Base-by-base conservation (phyloP, 2,329 filamentous ascomycete species). In the Fusarium pseudonygamai region DNA sequence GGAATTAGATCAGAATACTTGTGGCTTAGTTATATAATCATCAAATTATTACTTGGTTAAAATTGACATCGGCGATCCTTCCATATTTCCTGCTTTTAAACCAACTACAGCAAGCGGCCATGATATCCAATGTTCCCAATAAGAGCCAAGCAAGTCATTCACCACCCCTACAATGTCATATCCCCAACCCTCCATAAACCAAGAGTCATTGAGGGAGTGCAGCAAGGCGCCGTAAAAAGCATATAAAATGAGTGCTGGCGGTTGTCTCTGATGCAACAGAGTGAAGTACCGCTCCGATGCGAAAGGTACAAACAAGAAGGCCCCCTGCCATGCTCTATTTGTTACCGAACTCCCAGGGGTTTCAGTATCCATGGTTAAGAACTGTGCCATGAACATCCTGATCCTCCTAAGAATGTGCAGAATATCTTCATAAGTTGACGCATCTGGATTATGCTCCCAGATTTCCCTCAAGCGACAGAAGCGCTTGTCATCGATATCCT, bases 161-260 rank as follows among this genome's bases (percentile, higher is more conserved):
- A 67, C 53, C 12, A 67, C 40, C 3, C 36, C 64, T 0, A 67
- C 64, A 10, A 67, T 67, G 12, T 67, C 64, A 7, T 67, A 26
- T 2, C 64, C 64, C 64, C 64, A 67, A 12, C 64, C 64, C 8
- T 67, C 53, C 46, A 67, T 22, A 15, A 67, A 61, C 64, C 64
- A 67, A 13, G 40, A 61, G 11, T 47, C n/a, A 3, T 67, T 39
- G 4, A 53, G 20, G 16, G 30, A 45, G 20, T 67, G 63, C 6
- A 67, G 12, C 30, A 67, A 28, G 1, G 64, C 55, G 8, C 64
- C 64, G 4, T 67, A 67, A 7, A 53, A 67, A 0, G 64, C 46
- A 24, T 67, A 67, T 4, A 67, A 22, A 0, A 67, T 37, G 7
- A 67, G 28, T 1, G 64, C 64, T 0, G 64, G 64, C 0, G 63